Percentiles rank a stretch among this genome's conserved stretches.
Conservation (phyloP, 805 yeast species). For the Scheffersomyces coipomensis region DNA sequence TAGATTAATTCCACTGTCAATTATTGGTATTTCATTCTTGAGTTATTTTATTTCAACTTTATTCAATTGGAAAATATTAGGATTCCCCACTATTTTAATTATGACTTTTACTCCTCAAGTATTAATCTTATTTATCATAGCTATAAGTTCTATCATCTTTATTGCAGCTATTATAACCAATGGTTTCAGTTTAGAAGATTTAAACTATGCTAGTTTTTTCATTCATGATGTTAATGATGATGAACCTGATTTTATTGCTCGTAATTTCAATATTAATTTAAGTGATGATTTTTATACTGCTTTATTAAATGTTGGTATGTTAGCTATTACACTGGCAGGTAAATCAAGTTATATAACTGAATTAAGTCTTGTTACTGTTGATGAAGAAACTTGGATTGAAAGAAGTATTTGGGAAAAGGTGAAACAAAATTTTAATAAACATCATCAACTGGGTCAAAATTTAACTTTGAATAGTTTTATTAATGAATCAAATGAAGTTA, state of each 20-base stretch:
- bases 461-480: conserved; percentile 3
- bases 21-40: conserved; percentile 55
- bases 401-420: conserved; percentile 21
- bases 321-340: conserved; percentile 67
- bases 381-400: conserved; percentile 58
- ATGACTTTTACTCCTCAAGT: conserved; percentile 70
- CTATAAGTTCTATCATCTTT: conserved; percentile 54
- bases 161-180: conserved; percentile 59
- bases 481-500: conserved; percentile 1
- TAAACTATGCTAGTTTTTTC: conserved; percentile 36
- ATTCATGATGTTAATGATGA: conserved; percentile 18
- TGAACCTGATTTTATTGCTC: conserved; percentile 13
- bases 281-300: conserved; percentile 69
- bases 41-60: conserved; percentile 38
- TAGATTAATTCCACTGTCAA: conserved; percentile 61
- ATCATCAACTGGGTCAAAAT: not conserved
- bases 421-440: not conserved
- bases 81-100: conserved; percentile 55
- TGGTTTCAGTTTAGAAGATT: conserved; percentile 34
- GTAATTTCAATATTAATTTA: conserved; percentile 37
- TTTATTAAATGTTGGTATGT: conserved; percentile 55
- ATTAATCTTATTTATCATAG: conserved; percentile 47
- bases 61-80: conserved; percentile 36
- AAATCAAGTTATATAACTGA: conserved; percentile 65
- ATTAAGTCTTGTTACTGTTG: conserved; percentile 45